Evolutionary conservation across 2,329 filamentous ascomycete species (phyloP).

Genomic region (Microsporum audouinii): DNA sequence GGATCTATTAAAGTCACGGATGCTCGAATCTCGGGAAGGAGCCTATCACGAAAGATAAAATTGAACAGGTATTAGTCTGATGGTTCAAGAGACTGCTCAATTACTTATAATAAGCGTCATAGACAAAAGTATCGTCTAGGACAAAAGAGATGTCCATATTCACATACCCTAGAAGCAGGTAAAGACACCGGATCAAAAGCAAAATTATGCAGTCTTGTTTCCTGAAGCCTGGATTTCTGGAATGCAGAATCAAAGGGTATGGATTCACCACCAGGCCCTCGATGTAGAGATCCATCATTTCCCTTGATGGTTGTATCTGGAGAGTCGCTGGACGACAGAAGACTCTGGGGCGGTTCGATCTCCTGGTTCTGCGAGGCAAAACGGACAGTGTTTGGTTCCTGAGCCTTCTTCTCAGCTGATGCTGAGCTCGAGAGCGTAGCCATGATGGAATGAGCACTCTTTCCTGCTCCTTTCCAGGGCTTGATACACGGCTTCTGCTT

Average conservation of each 20-base stretch:
- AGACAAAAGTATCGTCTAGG: background rate
- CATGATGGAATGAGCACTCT: constrained; percentile 2
- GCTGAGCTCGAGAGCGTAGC: constrained; percentile 1
- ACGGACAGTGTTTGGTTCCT: constrained; percentile 44
- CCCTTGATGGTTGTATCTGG: constrained; percentile 13
- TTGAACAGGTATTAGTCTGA: background rate
- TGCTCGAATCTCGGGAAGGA: constrained; percentile 47
- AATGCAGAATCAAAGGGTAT: constrained; percentile 60
- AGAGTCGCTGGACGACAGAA: constrained; percentile 19
- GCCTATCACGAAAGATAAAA: constrained; percentile 19
- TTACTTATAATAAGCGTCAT: background rate
- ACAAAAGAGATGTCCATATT: background rate
- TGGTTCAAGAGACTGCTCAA: background rate
- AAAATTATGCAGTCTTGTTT: constrained; percentile 72
- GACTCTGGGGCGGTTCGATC: constrained; percentile 44
- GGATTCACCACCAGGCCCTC: constrained; percentile 50
- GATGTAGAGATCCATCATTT: constrained; percentile 1
- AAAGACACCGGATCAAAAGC: constrained; percentile 85
- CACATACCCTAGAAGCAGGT: constrained; percentile 43
- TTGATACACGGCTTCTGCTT: background rate
- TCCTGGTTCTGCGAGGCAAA: constrained; percentile 62
- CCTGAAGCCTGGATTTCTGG: constrained; percentile 65
- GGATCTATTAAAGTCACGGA: constrained; percentile 48
- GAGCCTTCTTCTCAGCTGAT: background rate
- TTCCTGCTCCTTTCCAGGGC: background rate